Base-by-base conservation (phyloP, 2,329 filamentous ascomycete species). In the Exophiala spinifera region DNA sequence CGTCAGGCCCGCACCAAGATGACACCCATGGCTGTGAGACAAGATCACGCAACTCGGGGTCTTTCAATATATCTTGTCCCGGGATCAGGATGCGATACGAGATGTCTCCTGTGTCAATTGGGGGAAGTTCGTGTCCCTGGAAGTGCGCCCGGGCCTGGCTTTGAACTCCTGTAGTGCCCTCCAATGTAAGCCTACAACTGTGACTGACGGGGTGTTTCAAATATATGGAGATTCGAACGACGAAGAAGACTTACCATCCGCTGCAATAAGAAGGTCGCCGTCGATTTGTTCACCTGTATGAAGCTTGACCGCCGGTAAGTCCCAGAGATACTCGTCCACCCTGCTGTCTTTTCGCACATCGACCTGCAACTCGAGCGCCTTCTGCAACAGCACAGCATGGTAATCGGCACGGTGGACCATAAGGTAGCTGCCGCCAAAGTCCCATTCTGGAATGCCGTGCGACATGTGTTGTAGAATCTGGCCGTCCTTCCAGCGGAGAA, bases 221-320 rank as follows among this genome's bases (percentile, higher is more conserved):
- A 25, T 3, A 3, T 25, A n/a, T n/a, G 71, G 0, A 67, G 39
- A 5, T 48, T 23, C 53, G 53, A 23, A 21, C 43, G n/a, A 42
- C 1, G 6, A 53, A 55, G 44, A 64, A 57, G 51, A 65, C 62
- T 5, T 7, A 25, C 63, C 68, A 33, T 88, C 85, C 0, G 83
- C 82, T 0, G 77, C 84, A 1, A 88, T 74, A 4, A 88, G 70
- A 5, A 87, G 67, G 60, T 87, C 82, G 74, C 80, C 0, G 66
- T 65, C 1, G 74, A 72, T 1, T 25, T 25, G 23, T 7, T 25
- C 23, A 3, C 23, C 23, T 7, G 23, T 25, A 3, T 25, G 23
- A 25, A 25, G 23, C 23, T 25, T 25, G 23, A 25, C 23, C 4
- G 23, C 23, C 3, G 23, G 23, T 7, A 25, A 25, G 7, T 25